These are phyloP conservation scores for Cryptococcus sp. DNA, from an alignment of 1,284 basidiomycete genomes.

Conservation along the genomic window DNA sequence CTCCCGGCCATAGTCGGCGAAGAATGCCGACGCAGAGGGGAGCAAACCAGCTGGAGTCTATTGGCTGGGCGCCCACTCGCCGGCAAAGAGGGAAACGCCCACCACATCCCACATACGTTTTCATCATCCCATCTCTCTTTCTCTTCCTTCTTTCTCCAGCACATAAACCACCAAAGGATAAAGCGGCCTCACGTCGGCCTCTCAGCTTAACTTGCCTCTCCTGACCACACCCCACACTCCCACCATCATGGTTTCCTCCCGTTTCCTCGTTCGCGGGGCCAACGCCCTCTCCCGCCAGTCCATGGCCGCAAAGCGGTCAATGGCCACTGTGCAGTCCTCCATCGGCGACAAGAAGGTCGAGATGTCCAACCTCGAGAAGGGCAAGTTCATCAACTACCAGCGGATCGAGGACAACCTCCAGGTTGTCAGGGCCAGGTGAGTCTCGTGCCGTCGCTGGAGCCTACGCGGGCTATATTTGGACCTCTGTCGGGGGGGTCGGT, in stretches of 20 bases:
- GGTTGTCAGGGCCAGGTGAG: constrained; percentile 73
- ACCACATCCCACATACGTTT: neutral
- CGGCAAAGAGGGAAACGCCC: too few relatives aligned
- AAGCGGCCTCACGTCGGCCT: neutral
- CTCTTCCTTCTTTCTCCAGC: neutral
- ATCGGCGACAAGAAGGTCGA: constrained; percentile 90
- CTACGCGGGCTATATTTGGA: neutral
- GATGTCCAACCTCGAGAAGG: constrained; percentile 82
- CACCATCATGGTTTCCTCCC: constrained; percentile 32
- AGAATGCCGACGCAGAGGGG: too few relatives aligned
- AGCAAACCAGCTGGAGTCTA: too few relatives aligned
- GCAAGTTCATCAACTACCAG: constrained; percentile 90
- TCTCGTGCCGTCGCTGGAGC: constrained; percentile 19
- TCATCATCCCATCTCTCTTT: constrained; percentile 2
- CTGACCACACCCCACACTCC: neutral
- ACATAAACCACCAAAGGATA: neutral
- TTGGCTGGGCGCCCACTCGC: too few relatives aligned
- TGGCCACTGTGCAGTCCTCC: constrained; percentile 41
- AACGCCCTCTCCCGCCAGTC: constrained; percentile 26
- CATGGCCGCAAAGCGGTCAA: constrained; percentile 25
- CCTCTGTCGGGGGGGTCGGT: neutral
- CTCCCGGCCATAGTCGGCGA: too few relatives aligned
- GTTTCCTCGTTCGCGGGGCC: constrained; percentile 32
- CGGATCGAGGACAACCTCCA: constrained; percentile 92
- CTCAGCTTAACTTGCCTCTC: neutral